These are phyloP conservation scores for Aspergillus quadrilineatus DNA, from an alignment of 2,329 filamentous ascomycete genomes.

Conservation along the genomic window DNA sequence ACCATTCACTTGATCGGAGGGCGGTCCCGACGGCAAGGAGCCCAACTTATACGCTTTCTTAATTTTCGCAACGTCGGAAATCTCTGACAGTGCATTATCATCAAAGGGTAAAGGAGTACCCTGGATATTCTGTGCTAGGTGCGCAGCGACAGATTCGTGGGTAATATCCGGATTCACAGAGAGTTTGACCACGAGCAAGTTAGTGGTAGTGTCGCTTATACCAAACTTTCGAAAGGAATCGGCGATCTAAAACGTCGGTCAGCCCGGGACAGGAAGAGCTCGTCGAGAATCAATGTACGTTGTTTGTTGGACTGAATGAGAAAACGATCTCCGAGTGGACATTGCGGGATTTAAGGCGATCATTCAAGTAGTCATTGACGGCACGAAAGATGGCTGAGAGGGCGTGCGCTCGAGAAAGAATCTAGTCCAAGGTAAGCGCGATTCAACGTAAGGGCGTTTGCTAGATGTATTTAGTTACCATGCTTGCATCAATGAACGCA, in stretches of 20 bases:
- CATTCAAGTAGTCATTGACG: slow-evolving; percentile 63
- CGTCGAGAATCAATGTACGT: slow-evolving; percentile 54
- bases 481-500: slow-evolving; percentile 82
- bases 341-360: slow-evolving; percentile 72
- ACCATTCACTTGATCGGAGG: slow-evolving; percentile 22
- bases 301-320: slow-evolving; percentile 76
- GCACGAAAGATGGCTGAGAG: slow-evolving; percentile 76
- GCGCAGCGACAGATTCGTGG: slow-evolving; percentile 53
- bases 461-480: slow-evolving; percentile 52
- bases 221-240: slow-evolving; percentile 90
- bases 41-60: slow-evolving; percentile 86
- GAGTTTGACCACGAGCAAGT: slow-evolving; percentile 81
- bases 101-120: slow-evolving; percentile 61
- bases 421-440: slow-evolving; percentile 42
- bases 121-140: slow-evolving; percentile 62
- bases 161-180: slow-evolving; percentile 52
- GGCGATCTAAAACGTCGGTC: slow-evolving; percentile 63
- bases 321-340: slow-evolving; percentile 87
- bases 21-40: slow-evolving; percentile 47
- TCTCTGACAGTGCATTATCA: slow-evolving; percentile 59
- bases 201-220: slow-evolving; percentile 66
- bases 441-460: not conserved
- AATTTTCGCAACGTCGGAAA: slow-evolving; percentile 67
- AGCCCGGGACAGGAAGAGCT: slow-evolving; percentile 12
- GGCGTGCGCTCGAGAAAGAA: slow-evolving; percentile 70